Conservation (phyloP, 1,139 yeast species). For the Saccharomyces uvarum region DNA sequence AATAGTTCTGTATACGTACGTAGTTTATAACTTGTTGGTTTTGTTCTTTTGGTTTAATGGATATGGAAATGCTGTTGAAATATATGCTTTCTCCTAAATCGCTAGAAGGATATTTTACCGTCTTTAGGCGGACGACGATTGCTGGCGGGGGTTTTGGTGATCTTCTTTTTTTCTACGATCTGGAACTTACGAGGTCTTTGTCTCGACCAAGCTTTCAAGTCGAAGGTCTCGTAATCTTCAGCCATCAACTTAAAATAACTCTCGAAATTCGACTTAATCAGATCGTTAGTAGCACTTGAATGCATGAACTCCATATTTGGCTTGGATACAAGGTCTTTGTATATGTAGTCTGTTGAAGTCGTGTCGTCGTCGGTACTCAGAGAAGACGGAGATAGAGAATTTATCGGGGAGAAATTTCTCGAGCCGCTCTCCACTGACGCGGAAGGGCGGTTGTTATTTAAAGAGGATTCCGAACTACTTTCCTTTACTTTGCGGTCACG, state of each 20-base stretch:
- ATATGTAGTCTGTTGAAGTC: not conserved
- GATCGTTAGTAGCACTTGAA: constrained; percentile 6
- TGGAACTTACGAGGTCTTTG: constrained; percentile 6
- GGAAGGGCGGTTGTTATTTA: not conserved
- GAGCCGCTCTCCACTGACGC: not conserved
- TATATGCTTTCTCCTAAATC: not conserved
- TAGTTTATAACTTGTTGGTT: not conserved
- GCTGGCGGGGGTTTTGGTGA: constrained; percentile 3
- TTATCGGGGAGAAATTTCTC: constrained; percentile 4
- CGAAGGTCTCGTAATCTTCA: constrained; percentile 26
- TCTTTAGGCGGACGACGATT: not conserved
- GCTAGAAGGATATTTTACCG: not conserved
- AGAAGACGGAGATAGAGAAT: constrained; percentile 5
- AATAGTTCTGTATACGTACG: not conserved
- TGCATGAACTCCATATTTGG: not conserved
- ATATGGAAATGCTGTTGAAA: not conserved
- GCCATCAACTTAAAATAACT: constrained; percentile 25
- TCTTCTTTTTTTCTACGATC: constrained; percentile 4
- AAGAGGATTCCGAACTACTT: not conserved
- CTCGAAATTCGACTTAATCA: constrained; percentile 21
- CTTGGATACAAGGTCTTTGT: not conserved
- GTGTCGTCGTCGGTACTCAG: not conserved
- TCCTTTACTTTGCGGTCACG: not conserved
- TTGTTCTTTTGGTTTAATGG: not conserved
- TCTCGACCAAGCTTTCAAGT: constrained; percentile 10